Percentiles rank a stretch among this genome's conserved stretches.
These are phyloP conservation scores for Botrytis squamosa DNA, from an alignment of 2,329 filamentous ascomycete genomes.

Conservation along the genomic window DNA sequence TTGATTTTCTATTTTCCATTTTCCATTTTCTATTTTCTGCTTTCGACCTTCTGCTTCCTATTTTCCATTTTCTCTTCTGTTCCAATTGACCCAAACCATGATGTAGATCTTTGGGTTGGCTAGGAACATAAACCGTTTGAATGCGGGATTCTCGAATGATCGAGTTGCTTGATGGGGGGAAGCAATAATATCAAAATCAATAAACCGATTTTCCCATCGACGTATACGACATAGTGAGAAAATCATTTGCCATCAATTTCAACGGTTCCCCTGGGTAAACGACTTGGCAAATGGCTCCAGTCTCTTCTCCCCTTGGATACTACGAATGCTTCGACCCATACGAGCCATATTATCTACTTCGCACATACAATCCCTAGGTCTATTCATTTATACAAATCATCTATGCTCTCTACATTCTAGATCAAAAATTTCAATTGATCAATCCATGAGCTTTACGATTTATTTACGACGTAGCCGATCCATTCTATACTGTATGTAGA, in stretches of 20 bases:
- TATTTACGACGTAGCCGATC: neutral
- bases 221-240: neutral
- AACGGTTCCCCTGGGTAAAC: conserved; percentile 7
- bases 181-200: conserved; percentile 10
- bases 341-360: neutral
- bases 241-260: conserved; percentile 1
- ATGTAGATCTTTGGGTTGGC: neutral
- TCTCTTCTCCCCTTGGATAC: neutral
- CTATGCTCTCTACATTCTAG: neutral
- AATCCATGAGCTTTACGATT: neutral
- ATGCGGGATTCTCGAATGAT: neutral
- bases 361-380: neutral
- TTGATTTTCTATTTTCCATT: neutral
- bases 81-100: neutral
- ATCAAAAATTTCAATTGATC: neutral
- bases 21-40: neutral
- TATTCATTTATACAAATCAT: neutral
- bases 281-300: neutral
- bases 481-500: neutral
- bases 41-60: neutral
- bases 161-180: neutral
- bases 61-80: neutral
- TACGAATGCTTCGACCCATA: neutral
- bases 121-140: neutral
- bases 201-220: neutral